Base-by-base conservation (phyloP, 495 filamentous ascomycete genomes). In the Trichoderma parareesei region DNA sequence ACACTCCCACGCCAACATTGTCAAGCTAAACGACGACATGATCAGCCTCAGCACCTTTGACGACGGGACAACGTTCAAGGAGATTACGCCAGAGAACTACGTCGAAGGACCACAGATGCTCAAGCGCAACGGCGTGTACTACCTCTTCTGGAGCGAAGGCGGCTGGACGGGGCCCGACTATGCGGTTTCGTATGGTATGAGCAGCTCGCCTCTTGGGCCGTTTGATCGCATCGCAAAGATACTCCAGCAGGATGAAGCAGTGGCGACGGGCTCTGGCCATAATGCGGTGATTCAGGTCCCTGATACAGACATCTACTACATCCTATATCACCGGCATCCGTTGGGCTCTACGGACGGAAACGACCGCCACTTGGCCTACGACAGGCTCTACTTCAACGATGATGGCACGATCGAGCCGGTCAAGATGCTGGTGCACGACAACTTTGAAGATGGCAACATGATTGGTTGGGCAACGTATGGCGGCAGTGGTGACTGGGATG, bases 81-180 rank as follows among this genome's bases (percentile, higher is more conserved):
- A 37, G 81, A 87, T 75, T 86, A 90, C 71, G 87, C 90, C 74
- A 85, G 88, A 63, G 5, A 77, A 88, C n/a, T 91, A 90, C 79
- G 90, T 91, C 75, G 88, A 91, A 77, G 88, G 88, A 0, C 83
- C 88, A 27, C 90, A 87, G 87, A 82, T 90, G 83, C 87, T 90
- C 69, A 81, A 79, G 71, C 83, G 86, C 68, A 76, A 79, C 3
- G 86, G 79, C 5, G 80, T 71, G 64, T 91, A 90, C 74, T 92
- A 92, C 73, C 90, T 90, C 71, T 79, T 79, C 76, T 82, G 75
- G 74, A 77, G 74, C 16, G 76, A 78, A 37, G 80, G 79, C 10
- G 74, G 69, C 53, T 81, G 78, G 77, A 74, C 73, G 16, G 77
- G 76, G 10, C 71, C 75, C 7, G 77, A 78, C 42, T 81, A 82